Evolutionary conservation across 2,329 filamentous ascomycete species (phyloP).

Genomic region (Talaromyces atroroseus): DNA sequence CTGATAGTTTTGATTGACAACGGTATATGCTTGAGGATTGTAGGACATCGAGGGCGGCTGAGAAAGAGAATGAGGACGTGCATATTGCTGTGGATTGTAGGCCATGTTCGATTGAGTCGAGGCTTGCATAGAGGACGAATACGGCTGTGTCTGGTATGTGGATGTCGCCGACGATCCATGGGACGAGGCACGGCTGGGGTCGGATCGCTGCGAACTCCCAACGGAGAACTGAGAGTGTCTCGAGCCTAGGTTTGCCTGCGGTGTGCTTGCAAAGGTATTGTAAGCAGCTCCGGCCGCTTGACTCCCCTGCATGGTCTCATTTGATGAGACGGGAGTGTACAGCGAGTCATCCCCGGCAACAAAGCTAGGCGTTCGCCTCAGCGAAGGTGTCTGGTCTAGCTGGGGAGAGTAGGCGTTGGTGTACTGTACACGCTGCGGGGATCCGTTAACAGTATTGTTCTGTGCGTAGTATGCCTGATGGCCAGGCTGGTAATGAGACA

Average conservation of each 20-base stretch:
- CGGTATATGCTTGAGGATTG: slow-evolving; percentile 62
- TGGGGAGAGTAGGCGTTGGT: slow-evolving; percentile 35
- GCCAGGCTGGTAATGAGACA: slow-evolving; percentile 54
- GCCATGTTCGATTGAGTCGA: slow-evolving; percentile 39
- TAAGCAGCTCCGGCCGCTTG: slow-evolving; percentile 18
- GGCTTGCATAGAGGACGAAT: slow-evolving; percentile 34
- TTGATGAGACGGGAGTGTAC: slow-evolving; percentile 4
- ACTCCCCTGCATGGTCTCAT: slow-evolving; percentile 1
- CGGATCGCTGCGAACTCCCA: slow-evolving; percentile 29
- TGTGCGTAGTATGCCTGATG: slow-evolving; percentile 44
- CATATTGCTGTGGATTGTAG: slow-evolving; percentile 62
- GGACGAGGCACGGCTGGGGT: slow-evolving; percentile 37
- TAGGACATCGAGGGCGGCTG: slow-evolving; percentile 49
- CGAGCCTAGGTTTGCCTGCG: slow-evolving; percentile 29
- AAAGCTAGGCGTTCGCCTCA: slow-evolving; percentile 63
- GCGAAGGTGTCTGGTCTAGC: slow-evolving; percentile 32
- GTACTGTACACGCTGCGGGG: slow-evolving; percentile 30
- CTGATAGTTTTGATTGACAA: slow-evolving; percentile 28
- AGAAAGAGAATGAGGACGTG: slow-evolving; percentile 41
- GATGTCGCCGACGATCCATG: slow-evolving; percentile 36
- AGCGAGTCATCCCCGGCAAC: slow-evolving; percentile 66
- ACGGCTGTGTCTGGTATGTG: slow-evolving; percentile 47
- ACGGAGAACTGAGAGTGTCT: slow-evolving; percentile 32
- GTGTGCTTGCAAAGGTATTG: slow-evolving; percentile 19
- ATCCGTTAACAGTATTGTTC: slow-evolving; percentile 17